Evolutionary conservation across 208 protist genomes (phyloP), one percentile per base, ranked within the genome.

Genomic region (Acanthamoeba castellanii): DNA sequence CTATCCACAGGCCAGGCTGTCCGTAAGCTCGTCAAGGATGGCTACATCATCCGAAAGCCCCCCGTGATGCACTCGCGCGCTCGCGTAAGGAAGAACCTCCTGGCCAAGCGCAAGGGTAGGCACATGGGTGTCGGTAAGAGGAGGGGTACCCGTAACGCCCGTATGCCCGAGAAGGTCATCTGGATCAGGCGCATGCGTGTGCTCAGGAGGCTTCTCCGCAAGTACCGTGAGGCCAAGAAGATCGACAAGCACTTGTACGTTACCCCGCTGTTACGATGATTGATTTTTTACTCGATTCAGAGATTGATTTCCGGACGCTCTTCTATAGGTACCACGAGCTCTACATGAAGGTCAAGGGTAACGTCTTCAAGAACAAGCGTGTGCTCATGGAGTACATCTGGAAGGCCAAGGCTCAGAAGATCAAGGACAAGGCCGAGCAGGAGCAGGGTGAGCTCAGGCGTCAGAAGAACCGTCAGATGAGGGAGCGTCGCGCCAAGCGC

Each of bases 321-420:
- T 78, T 25, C 7, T 74, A 95, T 70, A 93, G 96, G 78, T 98
- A 99, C 98, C 99, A 99, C 97, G 97, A 99, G 88, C 97, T 99
- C 78, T 99, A 99, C 98, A 78, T 99, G 87, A 99, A 99, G 97
- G 95, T 97, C 68, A 99, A 99, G 98, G 99, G 99, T 99, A 99
- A 99, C 98, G 98, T 99, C 84, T 99, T 99, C 99, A 99, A 99
- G 97, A 99, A 99, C 98, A 99, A 99, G 98, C 98, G 99, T 96
- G 99, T 99, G 91, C 97, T 99, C 37, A 98, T 99, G 97, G 99
- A 99, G 98, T 97, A 99, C 98, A 99, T 99, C 97, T 97, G 99
- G 98, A 99, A 99, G 97, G 98, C 98, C 94, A 99, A 99, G 98
- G 98, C 98, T 94, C 99, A 99, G 96, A 98, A 99, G 97, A 96